phyloP scores from a whole-genome alignment of 73 alveolate species.

The Tetrahymena elliotti region DNA sequence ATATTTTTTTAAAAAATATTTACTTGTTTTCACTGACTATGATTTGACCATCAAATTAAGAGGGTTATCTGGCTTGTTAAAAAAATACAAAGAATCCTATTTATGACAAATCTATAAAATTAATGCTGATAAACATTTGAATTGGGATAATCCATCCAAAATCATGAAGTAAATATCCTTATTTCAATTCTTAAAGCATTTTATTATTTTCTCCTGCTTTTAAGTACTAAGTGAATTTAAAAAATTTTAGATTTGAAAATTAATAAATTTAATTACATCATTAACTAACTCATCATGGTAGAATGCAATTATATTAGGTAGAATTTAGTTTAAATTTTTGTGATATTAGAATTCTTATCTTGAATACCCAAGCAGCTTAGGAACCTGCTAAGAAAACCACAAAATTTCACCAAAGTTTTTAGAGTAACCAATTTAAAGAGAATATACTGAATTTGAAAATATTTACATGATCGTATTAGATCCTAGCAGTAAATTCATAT shows the following conservation, averaged over 20 bases:
- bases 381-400: not conserved
- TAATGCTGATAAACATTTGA: not conserved
- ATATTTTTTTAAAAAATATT: too few species aligned
- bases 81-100: not conserved
- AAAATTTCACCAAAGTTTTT: not conserved
- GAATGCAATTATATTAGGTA: not conserved
- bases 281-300: not conserved
- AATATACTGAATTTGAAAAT: not conserved
- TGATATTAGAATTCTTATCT: not conserved
- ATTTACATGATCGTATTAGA: not conserved
- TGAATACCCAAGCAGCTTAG: not conserved
- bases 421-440: not conserved
- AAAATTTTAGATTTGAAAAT: not conserved
- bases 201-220: not conserved
- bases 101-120: not conserved
- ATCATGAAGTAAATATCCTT: not conserved
- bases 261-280: not conserved
- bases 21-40: not conserved
- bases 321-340: not conserved
- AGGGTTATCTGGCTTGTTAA: not conserved
- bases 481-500: not conserved
- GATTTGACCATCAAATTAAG: not conserved
- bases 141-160: not conserved
- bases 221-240: not conserved
- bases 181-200: not conserved